A percentile compares a stretch with the other conserved stretches of the same genome.
Evolutionary conservation across 2,329 filamentous ascomycete genomes (phyloP).

Genomic region (Aureobasidium sp.): DNA sequence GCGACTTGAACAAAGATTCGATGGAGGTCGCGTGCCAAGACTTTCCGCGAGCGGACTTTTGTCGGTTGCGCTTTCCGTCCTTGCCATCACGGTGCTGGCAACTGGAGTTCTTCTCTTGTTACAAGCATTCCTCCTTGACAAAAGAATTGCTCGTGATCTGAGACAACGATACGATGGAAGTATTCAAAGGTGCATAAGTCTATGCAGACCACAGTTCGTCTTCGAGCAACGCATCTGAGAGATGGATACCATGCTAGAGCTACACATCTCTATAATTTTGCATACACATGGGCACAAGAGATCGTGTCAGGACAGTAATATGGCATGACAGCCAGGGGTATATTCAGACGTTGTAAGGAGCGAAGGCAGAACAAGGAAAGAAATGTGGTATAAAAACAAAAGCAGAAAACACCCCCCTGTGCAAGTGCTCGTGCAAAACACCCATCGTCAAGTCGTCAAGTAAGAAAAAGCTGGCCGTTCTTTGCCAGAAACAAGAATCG

Average conservation of each 20-base stretch:
- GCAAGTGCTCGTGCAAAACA: constrained; percentile 3
- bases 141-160: not conserved
- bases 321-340: constrained; percentile 18
- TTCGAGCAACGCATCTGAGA: not conserved
- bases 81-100: not conserved
- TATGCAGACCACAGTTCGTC: not conserved
- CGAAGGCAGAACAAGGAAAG: constrained; percentile 9
- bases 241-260: not conserved
- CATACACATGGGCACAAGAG: not conserved
- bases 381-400: constrained; percentile 1
- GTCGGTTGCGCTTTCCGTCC: constrained; percentile 17
- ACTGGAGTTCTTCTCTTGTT: not conserved
- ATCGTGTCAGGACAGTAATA: not conserved
- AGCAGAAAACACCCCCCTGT: constrained; percentile 10
- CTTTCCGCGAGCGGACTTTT: not conserved
- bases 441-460: constrained; percentile 5
- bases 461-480: not conserved
- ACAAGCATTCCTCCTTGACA: not conserved
- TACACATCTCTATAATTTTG: not conserved
- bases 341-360: constrained; percentile 18
- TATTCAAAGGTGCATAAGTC: not conserved
- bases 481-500: not conserved
- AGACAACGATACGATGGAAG: no score
- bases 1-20: constrained; percentile 10
- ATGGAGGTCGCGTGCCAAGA: not conserved